A percentile compares a stretch with the other conserved stretches of the same genome.
These are phyloP conservation scores for Inga laurina DNA, from an alignment of 306 rosid genomes.

Conservation along the genomic window DNA sequence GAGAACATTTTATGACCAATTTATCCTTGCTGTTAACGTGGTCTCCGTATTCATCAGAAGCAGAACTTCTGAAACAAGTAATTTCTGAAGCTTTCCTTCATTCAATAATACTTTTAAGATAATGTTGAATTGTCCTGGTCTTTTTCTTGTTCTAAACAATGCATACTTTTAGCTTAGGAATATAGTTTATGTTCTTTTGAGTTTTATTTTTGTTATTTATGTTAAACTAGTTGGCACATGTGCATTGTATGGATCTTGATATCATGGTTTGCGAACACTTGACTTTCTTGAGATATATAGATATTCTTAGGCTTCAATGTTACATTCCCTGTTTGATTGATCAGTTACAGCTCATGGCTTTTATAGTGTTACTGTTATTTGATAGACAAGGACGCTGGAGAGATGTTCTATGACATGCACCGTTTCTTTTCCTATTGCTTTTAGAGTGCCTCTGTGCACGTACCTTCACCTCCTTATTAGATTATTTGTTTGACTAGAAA, in stretches of 20 bases:
- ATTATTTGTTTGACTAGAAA: not conserved
- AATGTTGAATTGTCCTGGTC: constrained; percentile 5
- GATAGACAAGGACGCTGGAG: not conserved
- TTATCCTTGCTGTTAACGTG: constrained; percentile 68
- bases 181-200: constrained; percentile 6
- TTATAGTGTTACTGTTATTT: constrained; percentile 10
- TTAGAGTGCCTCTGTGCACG: not conserved
- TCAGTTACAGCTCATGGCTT: not conserved
- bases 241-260: not conserved
- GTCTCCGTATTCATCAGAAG: constrained; percentile 89
- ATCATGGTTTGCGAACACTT: not conserved
- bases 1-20: constrained; percentile 65
- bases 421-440: not conserved
- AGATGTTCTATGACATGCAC: not conserved
- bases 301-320: not conserved
- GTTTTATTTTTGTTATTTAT: not conserved
- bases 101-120: not conserved
- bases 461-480: not conserved
- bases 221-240: not conserved
- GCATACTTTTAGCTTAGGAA: constrained; percentile 5
- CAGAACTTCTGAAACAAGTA: constrained; percentile 86
- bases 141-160: constrained; percentile 4
- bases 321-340: constrained; percentile 1
- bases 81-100: constrained; percentile 34
- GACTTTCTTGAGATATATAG: not conserved